Evolutionary conservation across 805 yeast species (phyloP), one percentile per base, ranked within the genome.

Genomic region (Nakazawaea laoshanensis): DNA sequence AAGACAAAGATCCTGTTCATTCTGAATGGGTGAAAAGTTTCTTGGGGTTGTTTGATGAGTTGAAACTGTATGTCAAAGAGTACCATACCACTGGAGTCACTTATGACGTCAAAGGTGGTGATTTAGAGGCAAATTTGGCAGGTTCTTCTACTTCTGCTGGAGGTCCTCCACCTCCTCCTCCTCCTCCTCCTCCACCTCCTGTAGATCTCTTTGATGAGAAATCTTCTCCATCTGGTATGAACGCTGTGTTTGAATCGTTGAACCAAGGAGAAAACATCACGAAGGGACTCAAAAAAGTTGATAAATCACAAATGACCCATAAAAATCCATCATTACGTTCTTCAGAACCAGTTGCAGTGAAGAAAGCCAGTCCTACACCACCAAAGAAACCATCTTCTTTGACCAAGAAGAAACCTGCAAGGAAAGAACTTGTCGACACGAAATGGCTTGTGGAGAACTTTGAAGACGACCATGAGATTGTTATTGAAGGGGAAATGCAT

Each of bases 221-320:
- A 0, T 49, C 32, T 45, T 47, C 15, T 63, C 63, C 44, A 13
- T 37, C 45, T 8, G 92, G 95, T 26, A 73, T 89, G 63, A 68
- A 66, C 44, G 97, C 97, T 2, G 95, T 92, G 10, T 92, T 92
- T 55, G 78, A 84, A n/a, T 94, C 83, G 44, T 65, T 92, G 43
- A 87, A 79, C 60, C 70, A 79, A 61, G 99, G 99, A 39, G 83
- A 77, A 44, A 62, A 59, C 29, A 80, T 92, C 48, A 88, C 97
- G 2, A 65, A 87, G 22, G 84, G 87, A 10, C 72, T 92, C 44
- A 86, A 81, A 53, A 89, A 89, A 54, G 96, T 89, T 24, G 96
- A 88, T 45, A 85, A 77, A 61, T 79, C 94, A 7, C 84, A 87
- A 58, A 85, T 84, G 87, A 86, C 96, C 15, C 95, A 86, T 58